phyloP scores from a whole-genome alignment of 805 yeast species.

The Wickerhamomyces bisporus region DNA sequence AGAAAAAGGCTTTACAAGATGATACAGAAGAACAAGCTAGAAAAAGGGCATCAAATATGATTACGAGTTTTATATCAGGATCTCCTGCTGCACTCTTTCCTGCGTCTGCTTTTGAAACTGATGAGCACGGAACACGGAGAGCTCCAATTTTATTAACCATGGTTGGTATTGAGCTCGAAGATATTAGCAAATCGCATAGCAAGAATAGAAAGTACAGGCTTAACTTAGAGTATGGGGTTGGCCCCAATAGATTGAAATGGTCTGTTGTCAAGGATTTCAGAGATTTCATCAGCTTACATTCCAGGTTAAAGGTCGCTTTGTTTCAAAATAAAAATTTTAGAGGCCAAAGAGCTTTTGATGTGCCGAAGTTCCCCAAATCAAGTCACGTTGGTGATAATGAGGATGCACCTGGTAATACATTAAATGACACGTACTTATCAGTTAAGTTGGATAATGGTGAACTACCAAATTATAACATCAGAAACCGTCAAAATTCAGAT shows the following conservation, averaged over 20 bases:
- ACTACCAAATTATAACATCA: neutral
- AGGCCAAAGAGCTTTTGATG: conserved; percentile 23
- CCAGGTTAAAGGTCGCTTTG: conserved; percentile 52
- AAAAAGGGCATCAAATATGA: conserved; percentile 36
- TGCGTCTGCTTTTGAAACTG: conserved; percentile 69
- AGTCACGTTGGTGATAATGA: conserved; percentile 2
- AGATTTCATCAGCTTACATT: conserved; percentile 69
- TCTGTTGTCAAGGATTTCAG: conserved; percentile 63
- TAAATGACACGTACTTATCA: conserved; percentile 22
- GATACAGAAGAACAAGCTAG: conserved; percentile 21
- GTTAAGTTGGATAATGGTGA: conserved; percentile 2
- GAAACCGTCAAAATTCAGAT: conserved; percentile 1
- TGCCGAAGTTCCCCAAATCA: conserved; percentile 34
- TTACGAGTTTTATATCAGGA: conserved; percentile 55
- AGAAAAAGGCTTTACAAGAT: conserved; percentile 5
- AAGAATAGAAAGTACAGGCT: conserved; percentile 46
- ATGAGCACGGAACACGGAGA: conserved; percentile 69
- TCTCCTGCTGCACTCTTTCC: conserved; percentile 71
- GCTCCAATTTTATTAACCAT: conserved; percentile 80
- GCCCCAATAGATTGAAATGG: conserved; percentile 77
- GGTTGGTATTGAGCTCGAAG: conserved; percentile 59
- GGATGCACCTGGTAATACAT: conserved; percentile 8
- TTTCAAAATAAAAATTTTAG: conserved; percentile 31
- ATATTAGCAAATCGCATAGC: conserved; percentile 32
- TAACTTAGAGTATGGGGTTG: conserved; percentile 89